A percentile compares a stretch with the other conserved stretches of the same genome.
Evolutionary conservation across 345 rosid genomes (phyloP).

Genomic region (Rhizophora apiculata): DNA sequence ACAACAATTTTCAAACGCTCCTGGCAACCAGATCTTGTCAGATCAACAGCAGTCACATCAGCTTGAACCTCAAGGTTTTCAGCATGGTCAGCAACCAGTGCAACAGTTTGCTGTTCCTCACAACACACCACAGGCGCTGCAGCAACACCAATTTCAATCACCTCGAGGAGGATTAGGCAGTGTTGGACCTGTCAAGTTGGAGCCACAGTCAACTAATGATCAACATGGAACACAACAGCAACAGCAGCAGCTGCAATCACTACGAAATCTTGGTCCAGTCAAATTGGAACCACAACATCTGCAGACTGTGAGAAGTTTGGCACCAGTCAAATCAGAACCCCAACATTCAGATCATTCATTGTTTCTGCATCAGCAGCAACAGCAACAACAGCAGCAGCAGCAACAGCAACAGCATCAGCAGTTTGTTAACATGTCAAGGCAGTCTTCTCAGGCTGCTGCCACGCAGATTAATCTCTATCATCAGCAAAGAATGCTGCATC

Average conservation of each 20-base stretch:
- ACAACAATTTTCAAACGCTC: slow-evolving; percentile 62
- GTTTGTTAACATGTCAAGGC: slow-evolving; percentile 77
- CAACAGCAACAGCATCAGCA: slow-evolving; percentile 72
- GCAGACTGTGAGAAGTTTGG: slow-evolving; percentile 55
- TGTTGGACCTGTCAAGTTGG: slow-evolving; percentile 77
- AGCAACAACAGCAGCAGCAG: slow-evolving; percentile 61
- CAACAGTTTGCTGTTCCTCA: slow-evolving; percentile 58
- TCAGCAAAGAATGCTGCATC: slow-evolving; percentile 73
- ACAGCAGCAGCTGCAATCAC: slow-evolving; percentile 50
- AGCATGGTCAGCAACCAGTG: slow-evolving; percentile 67
- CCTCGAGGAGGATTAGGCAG: slow-evolving; percentile 66
- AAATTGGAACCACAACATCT: slow-evolving; percentile 76
- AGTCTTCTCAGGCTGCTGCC: slow-evolving; percentile 67
- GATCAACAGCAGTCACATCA: slow-evolving; percentile 76
- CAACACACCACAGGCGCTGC: slow-evolving; percentile 47
- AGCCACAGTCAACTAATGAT: slow-evolving; percentile 68
- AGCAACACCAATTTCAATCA: slow-evolving; percentile 66
- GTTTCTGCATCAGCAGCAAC: slow-evolving; percentile 76
- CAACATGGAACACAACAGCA: slow-evolving; percentile 52
- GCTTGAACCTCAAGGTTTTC: slow-evolving; percentile 63
- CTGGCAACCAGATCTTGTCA: slow-evolving; percentile 56
- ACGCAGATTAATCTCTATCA: slow-evolving; percentile 65
- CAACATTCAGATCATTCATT: slow-evolving; percentile 72
- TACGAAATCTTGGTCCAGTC: slow-evolving; percentile 62
- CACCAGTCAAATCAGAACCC: slow-evolving; percentile 76